phyloP scores from a whole-genome alignment of 345 rosid genomes.

The Eucalyptus sideroxylon region DNA sequence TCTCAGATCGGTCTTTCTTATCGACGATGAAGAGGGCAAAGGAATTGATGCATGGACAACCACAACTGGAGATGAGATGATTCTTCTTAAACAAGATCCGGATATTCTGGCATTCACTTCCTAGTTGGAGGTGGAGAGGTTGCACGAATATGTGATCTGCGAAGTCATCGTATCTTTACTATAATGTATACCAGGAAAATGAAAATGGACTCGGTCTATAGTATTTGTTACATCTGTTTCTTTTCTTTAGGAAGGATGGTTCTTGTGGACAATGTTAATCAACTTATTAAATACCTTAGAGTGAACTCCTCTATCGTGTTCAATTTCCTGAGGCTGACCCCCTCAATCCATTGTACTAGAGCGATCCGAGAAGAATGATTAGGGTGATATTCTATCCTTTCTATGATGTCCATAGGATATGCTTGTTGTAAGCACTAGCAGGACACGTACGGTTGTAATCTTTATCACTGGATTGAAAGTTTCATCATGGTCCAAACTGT shows the following conservation, averaged over 20 bases:
- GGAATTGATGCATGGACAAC: constrained; percentile 48
- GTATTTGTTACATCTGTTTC: background rate
- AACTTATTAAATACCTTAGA: background rate
- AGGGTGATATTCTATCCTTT: no score
- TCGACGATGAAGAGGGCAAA: constrained; percentile 16
- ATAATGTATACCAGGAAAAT: background rate
- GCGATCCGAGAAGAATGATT: no score
- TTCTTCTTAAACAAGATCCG: background rate
- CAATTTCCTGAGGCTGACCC: no score
- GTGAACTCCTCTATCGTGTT: no score
- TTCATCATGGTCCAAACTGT: no score
- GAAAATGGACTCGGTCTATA: background rate
- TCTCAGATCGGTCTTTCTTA: constrained; percentile 9
- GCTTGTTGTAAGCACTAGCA: no score
- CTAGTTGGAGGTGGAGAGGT: background rate
- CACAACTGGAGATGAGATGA: background rate
- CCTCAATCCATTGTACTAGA: no score
- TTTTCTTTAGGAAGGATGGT: background rate
- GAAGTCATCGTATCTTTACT: background rate
- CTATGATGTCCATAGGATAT: no score
- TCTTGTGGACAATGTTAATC: background rate
- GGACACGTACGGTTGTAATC: no score
- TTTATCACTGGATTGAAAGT: no score
- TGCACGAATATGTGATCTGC: background rate
- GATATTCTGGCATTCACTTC: background rate